phyloP scores from a whole-genome alignment of 2,329 filamentous ascomycete species.

The Penicillium sp. region DNA sequence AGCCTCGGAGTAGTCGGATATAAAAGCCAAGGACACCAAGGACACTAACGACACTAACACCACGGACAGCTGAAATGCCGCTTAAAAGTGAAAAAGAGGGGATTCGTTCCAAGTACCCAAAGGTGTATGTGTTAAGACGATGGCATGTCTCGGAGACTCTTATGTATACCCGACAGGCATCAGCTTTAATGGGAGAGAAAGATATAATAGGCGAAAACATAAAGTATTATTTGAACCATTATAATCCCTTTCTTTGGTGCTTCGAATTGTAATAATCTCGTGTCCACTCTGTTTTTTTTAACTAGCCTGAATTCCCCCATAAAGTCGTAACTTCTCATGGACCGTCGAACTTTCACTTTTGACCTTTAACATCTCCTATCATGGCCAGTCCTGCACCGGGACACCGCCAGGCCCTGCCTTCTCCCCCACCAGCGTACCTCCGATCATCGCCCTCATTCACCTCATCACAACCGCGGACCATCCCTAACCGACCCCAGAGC shows the following conservation, averaged over 20 bases:
- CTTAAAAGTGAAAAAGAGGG: neutral
- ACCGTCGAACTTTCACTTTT: neutral
- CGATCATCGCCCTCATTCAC: constrained; percentile 36
- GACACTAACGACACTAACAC: neutral
- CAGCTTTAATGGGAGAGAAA: neutral
- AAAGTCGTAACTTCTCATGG: neutral
- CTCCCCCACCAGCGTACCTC: constrained; percentile 46
- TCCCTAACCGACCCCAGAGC: constrained; percentile 19
- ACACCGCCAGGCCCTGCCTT: constrained; percentile 34
- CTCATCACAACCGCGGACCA: constrained; percentile 25
- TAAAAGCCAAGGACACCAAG: neutral
- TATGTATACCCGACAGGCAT: neutral
- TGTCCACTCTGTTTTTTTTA: neutral
- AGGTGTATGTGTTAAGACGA: neutral
- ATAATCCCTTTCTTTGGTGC: no score
- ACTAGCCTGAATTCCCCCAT: neutral
- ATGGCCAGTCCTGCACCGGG: constrained; percentile 31
- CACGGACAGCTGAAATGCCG: neutral
- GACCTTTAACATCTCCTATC: neutral
- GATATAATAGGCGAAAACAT: no score
- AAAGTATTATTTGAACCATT: no score
- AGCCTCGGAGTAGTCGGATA: neutral
- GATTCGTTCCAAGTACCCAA: neutral
- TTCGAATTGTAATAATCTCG: neutral
- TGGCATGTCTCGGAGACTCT: constrained; percentile 3